Conservation (phyloP, 352 stramenopile genomes). For the Proteromonas lacertae region DNA sequence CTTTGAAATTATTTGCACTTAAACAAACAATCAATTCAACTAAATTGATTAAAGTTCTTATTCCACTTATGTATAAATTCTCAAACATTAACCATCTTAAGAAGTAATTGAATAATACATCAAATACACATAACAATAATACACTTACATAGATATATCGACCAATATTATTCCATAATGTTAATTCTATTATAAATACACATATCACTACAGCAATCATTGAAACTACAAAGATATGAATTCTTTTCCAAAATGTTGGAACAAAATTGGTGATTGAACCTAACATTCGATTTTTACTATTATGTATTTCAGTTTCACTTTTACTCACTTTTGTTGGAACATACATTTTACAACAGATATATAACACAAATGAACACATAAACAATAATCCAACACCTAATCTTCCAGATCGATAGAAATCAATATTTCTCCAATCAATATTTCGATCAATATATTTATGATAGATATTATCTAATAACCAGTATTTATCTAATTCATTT, state of each 20-base stretch:
- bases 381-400: slow-evolving; percentile 60
- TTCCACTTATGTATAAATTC: slow-evolving; percentile 36
- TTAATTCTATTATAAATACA: slow-evolving; percentile 68
- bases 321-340: slow-evolving; percentile 48
- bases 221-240: slow-evolving; percentile 67
- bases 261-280: slow-evolving; percentile 46
- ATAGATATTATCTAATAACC: slow-evolving; percentile 24
- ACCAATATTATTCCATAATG: slow-evolving; percentile 66
- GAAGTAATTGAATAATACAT: slow-evolving; percentile 33
- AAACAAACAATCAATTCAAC: slow-evolving; percentile 66
- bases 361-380: slow-evolving; percentile 41
- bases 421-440: slow-evolving; percentile 26
- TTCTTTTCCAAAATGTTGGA: slow-evolving; percentile 62
- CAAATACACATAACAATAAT: slow-evolving; percentile 51
- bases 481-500: too few relatives aligned
- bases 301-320: slow-evolving; percentile 26
- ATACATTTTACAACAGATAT: slow-evolving; percentile 43
- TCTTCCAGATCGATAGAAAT: slow-evolving; percentile 21
- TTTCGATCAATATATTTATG: slow-evolving; percentile 29
- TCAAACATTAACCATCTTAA: slow-evolving; percentile 49
- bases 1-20: slow-evolving; percentile 65
- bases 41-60: slow-evolving; percentile 45
- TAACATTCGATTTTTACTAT: slow-evolving; percentile 19
- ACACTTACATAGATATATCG: slow-evolving; percentile 81
- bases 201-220: slow-evolving; percentile 57